Base-by-base conservation (phyloP, 768 basidiomycete species). In the Asterophora parasitica region DNA sequence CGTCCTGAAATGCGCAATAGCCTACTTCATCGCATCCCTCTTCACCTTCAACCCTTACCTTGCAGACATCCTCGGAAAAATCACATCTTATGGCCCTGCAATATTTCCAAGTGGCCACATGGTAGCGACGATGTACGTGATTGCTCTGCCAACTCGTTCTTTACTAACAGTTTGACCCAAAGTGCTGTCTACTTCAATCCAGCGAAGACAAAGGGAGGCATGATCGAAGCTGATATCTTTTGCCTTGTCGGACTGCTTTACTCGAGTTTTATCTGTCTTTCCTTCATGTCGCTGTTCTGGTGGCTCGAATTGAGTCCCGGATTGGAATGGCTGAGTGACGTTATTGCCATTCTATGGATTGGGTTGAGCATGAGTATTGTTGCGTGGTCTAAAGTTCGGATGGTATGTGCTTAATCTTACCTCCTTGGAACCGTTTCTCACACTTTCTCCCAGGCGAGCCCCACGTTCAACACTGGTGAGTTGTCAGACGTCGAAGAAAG, bases 331-430 rank as follows among this genome's bases (percentile, higher is more conserved):
- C 62, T 88, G 17, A 92, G 83, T 0, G 89, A 93, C 55, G 58
- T 77, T 34, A 62, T 90, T 16, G 84, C 84, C 9, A 78, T 96
- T 17, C 41, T 81, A 6, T 96, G 89, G 88, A 76, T 99, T 49
- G 93, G 89, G 4, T 56, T 89, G 3, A 82, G 85, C 16, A 88
- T 95, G 76, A 85, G 83, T 41, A 61, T 76, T 3, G 63, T 97
- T 13, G 91, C 93, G 1, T 98, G 90, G 88, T 80, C 85, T 68
- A 98, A 97, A 64, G 78, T 88, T 2, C 91, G 86, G 83, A 91
- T 98, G 77, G 76, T 73, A 42, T 50, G 69, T 46, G n/a, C 9
- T 15, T 32, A 8, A 12, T 33, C 13, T 15, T 42, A 0, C 15
- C 6, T 31, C 7, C n/a, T 13, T 30, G 32, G 34, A 2, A 23